A percentile compares a stretch with the other conserved stretches of the same genome.
These are phyloP conservation scores for Ephemerocybe angulata DNA, from an alignment of 768 basidiomycete genomes.

Conservation along the genomic window DNA sequence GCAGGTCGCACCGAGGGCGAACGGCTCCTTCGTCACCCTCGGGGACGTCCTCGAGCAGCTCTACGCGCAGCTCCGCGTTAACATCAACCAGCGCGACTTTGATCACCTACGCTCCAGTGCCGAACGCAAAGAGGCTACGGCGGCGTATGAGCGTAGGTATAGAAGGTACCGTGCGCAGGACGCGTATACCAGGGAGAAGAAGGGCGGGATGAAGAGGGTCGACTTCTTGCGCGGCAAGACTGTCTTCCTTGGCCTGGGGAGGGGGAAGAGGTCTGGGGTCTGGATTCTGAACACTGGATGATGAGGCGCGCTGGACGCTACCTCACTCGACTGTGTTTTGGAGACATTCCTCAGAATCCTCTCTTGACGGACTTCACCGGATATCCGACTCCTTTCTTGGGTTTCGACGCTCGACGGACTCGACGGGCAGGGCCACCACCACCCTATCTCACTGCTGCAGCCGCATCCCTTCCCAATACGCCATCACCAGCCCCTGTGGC, in stretches of 20 bases:
- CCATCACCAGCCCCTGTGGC: too few relatives aligned
- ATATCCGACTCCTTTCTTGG: too few relatives aligned
- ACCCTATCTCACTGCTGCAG: too few relatives aligned
- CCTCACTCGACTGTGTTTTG: too few relatives aligned
- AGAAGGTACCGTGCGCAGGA: slow-evolving; percentile 29
- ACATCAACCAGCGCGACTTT: slow-evolving; percentile 43
- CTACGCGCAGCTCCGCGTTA: slow-evolving; percentile 40
- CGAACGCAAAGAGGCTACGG: slow-evolving; percentile 35
- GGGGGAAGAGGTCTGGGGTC: background rate
- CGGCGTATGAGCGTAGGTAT: slow-evolving; percentile 48
- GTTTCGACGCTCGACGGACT: too few relatives aligned
- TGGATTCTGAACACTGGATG: slow-evolving; percentile 4
- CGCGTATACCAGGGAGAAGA: slow-evolving; percentile 43
- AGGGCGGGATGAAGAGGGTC: slow-evolving; percentile 51
- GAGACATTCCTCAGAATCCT: too few relatives aligned
- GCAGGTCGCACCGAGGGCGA: slow-evolving; percentile 24
- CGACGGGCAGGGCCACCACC: too few relatives aligned
- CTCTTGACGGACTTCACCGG: too few relatives aligned
- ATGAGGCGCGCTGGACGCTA: too few relatives aligned
- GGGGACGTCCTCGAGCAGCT: slow-evolving; percentile 46
- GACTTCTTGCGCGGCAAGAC: slow-evolving; percentile 52
- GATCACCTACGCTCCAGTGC: slow-evolving; percentile 29
- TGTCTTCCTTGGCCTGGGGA: slow-evolving; percentile 44
- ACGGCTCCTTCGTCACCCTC: slow-evolving; percentile 27
- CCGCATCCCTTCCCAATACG: too few relatives aligned